Evolutionary conservation across 202 grass and related monocot genomes (phyloP), one percentile per base, ranked within the genome.

Genomic region (Cymbopogon flexuosus): DNA sequence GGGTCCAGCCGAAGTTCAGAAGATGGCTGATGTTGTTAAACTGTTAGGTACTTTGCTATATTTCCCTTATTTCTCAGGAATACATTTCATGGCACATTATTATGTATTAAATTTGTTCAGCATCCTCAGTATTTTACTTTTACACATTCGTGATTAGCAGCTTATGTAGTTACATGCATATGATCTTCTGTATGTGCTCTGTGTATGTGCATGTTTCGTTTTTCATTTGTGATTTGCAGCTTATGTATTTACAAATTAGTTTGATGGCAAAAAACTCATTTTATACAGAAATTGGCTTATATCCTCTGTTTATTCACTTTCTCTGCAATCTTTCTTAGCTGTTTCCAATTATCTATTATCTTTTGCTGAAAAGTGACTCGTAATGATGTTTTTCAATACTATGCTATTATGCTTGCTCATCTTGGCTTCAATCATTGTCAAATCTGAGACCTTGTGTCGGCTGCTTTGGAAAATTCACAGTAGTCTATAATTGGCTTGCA

Each of bases 1-100:
- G 60, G 85, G 84, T 71, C 96, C 96, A 69, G 43, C 72, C 73
- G 87, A 95, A 93, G 86, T 95, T 46, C 83, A 86, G 79, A 98
- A 95, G 84, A 89, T 98, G 66, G 72, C 86, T 63, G 88, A 90
- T 43, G 88, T 64, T 83, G 75, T 87, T 56, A 82, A 90, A 70
- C 69, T 95, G 65, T 74, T 95, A 91, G 92, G 96, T 95, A 46
- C 5, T 43, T 91, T 79, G 36, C n/a, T 92, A 65, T 73, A 14
- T 67, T 30, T 21, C n/a, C 19, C 12, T 49, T 24, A 60, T 42
- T 80, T 56, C 36, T 82, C 76, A 24, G 13, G 18, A 47, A 68
- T 76, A 80, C 11, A 22, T 49, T 77, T 73, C 42, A 35, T 35
- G 47, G 23, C 24, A 65, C 70, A 52, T 37, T 30, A 68, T 71